Conservation (phyloP, 225 moss, liverwort and hornwort genomes). For the Sphagnum contortum region DNA sequence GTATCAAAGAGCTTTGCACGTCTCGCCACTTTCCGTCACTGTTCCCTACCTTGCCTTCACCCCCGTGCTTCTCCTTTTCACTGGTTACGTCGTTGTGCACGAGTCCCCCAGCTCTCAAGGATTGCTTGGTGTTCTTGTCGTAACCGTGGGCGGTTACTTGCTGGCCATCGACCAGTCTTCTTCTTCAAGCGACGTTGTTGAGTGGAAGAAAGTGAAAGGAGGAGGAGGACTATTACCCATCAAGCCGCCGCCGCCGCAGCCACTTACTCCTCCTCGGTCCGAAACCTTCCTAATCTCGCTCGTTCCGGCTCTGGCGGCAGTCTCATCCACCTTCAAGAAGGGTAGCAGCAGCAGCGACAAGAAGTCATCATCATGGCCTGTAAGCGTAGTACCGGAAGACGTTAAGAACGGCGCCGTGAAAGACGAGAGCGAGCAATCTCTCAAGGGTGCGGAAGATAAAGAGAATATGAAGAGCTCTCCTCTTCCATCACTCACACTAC, state of each 20-base stretch:
- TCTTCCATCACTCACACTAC: too few species aligned
- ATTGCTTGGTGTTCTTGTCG: slow-evolving; percentile 26
- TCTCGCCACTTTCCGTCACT: slow-evolving; percentile 38
- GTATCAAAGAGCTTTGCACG: slow-evolving; percentile 38
- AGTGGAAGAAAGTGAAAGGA: slow-evolving; percentile 13
- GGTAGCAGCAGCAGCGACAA: slow-evolving; percentile 10
- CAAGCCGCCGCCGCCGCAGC: slow-evolving; percentile 5
- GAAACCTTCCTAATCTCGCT: slow-evolving; percentile 33
- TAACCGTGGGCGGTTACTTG: slow-evolving; percentile 37
- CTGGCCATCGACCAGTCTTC: slow-evolving; percentile 23
- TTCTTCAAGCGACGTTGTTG: slow-evolving; percentile 12
- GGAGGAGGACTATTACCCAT: too few species aligned
- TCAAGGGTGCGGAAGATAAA: slow-evolving; percentile 12
- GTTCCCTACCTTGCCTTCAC: slow-evolving; percentile 43
- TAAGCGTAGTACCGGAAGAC: too few species aligned
- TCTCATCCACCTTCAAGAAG: slow-evolving; percentile 16
- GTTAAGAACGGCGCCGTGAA: too few species aligned
- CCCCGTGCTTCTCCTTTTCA: slow-evolving; percentile 38
- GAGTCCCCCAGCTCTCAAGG: slow-evolving; percentile 41
- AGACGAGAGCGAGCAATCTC: too few species aligned
- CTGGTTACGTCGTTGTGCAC: slow-evolving; percentile 35
- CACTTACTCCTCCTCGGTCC: slow-evolving; percentile 2
- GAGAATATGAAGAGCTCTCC: slow-evolving; percentile 9
- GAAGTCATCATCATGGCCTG: too few species aligned
- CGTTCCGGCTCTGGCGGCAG: slow-evolving; percentile 19